A percentile compares a stretch with the other conserved stretches of the same genome.
Evolutionary conservation across 441 rosid genomes (phyloP).

Genomic region (Kokia cookei): DNA sequence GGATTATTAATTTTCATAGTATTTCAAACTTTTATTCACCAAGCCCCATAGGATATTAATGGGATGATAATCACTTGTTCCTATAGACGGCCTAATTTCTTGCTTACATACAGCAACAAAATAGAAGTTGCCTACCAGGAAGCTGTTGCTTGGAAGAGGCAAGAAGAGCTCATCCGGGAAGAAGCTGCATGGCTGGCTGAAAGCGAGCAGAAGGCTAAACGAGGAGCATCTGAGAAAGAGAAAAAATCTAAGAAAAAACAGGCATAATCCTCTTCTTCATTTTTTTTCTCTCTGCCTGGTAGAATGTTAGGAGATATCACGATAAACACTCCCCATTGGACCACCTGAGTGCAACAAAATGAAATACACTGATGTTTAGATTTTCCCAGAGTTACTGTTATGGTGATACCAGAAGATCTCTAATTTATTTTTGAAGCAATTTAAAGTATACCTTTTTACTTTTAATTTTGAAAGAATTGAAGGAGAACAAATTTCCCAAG

Average conservation of each 20-base stretch:
- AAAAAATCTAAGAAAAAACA: conserved; percentile 90
- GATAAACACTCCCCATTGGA: neutral
- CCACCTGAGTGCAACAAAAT: neutral
- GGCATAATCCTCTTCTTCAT: conserved; percentile 25
- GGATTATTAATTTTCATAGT: neutral
- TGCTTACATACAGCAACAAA: conserved; percentile 48
- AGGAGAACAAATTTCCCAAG: neutral
- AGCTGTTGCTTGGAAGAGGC: conserved; percentile 85
- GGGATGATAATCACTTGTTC: neutral
- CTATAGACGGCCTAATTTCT: neutral
- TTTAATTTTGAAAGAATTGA: neutral
- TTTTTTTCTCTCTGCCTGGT: neutral
- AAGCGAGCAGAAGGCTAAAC: conserved; percentile 81
- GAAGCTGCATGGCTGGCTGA: conserved; percentile 83
- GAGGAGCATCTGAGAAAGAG: conserved; percentile 62
- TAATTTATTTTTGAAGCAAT: neutral
- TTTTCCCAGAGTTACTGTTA: neutral
- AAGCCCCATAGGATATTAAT: neutral
- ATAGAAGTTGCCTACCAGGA: conserved; percentile 92
- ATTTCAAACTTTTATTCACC: neutral
- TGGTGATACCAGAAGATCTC: neutral
- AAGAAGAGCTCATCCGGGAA: conserved; percentile 94
- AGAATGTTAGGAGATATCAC: neutral
- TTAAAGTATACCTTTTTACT: neutral
- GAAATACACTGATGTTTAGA: neutral